Conservation (phyloP, 2,329 filamentous ascomycete genomes). For the Pseudogymnoascus sp. region DNA sequence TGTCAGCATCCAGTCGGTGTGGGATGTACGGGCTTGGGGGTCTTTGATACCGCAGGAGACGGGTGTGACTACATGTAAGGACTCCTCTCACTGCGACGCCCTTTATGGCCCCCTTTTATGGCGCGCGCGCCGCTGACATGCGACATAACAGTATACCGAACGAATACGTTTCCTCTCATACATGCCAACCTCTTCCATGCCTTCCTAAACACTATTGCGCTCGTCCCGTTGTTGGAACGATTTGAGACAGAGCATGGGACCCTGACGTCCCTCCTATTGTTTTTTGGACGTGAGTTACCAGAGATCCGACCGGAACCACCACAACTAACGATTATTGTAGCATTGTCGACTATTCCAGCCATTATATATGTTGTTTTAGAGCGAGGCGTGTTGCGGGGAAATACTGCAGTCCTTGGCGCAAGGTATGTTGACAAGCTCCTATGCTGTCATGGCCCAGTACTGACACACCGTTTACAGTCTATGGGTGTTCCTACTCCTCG, state of each 20-base stretch:
- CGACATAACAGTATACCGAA: slow-evolving; percentile 65
- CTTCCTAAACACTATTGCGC: slow-evolving; percentile 67
- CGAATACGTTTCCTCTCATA: slow-evolving; percentile 87
- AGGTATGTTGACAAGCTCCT: slow-evolving; percentile 48
- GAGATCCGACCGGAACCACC: not conserved
- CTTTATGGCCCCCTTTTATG: slow-evolving; percentile 6
- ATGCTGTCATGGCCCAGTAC: slow-evolving; percentile 15
- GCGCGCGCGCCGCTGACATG: slow-evolving; percentile 1
- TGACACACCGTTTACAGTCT: slow-evolving; percentile 49
- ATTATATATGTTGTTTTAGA: slow-evolving; percentile 75
- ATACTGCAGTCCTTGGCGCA: slow-evolving; percentile 71
- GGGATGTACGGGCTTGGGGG: slow-evolving; percentile 70
- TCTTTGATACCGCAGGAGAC: slow-evolving; percentile 71
- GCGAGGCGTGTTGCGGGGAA: slow-evolving; percentile 59
- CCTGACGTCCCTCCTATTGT: slow-evolving; percentile 75
- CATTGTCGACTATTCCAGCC: slow-evolving; percentile 74
- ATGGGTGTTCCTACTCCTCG: slow-evolving; percentile 86
- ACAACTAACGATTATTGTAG: slow-evolving; percentile 36
- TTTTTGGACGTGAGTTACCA: slow-evolving; percentile 72
- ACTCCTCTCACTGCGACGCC: slow-evolving; percentile 6
- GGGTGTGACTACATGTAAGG: slow-evolving; percentile 61
- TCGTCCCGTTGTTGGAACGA: slow-evolving; percentile 83
- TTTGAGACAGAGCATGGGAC: slow-evolving; percentile 93
- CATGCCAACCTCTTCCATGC: slow-evolving; percentile 77
- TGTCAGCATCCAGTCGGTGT: slow-evolving; percentile 59